These are phyloP conservation scores for Cystofilobasidium bisporidii DNA, from an alignment of 768 basidiomycete genomes.

Conservation along the genomic window DNA sequence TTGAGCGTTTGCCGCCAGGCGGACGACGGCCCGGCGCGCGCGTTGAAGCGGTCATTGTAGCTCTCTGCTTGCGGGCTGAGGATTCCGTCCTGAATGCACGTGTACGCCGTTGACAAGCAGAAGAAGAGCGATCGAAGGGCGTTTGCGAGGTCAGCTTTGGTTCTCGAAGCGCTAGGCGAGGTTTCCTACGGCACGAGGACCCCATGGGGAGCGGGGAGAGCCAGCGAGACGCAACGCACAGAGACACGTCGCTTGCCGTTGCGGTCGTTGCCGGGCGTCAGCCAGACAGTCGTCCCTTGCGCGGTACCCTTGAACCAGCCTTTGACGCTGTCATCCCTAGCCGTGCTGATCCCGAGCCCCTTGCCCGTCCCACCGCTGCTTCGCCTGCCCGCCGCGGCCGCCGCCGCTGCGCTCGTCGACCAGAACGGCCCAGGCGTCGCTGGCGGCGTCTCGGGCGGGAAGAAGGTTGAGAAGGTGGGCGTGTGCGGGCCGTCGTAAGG, in stretches of 20 bases:
- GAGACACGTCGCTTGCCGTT: neutral
- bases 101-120: neutral
- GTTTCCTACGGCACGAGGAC: neutral
- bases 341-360: no score
- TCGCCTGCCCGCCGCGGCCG: neutral
- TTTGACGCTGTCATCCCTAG: no score
- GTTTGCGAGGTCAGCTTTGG: neutral
- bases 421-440: neutral
- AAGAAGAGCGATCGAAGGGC: neutral
- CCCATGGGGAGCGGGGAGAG: no score
- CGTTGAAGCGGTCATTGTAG: neutral
- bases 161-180: neutral
- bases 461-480: neutral
- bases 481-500: neutral
- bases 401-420: neutral
- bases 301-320: no score
- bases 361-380: no score
- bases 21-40: neutral
- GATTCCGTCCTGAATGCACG: neutral
- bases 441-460: neutral
- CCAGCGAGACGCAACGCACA: neutral
- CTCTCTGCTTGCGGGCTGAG: neutral
- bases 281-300: neutral
- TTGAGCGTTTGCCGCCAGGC: neutral
- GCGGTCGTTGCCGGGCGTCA: neutral